These are phyloP conservation scores for Aspergillus haitiensis DNA, from an alignment of 495 filamentous ascomycete genomes.

Conservation along the genomic window DNA sequence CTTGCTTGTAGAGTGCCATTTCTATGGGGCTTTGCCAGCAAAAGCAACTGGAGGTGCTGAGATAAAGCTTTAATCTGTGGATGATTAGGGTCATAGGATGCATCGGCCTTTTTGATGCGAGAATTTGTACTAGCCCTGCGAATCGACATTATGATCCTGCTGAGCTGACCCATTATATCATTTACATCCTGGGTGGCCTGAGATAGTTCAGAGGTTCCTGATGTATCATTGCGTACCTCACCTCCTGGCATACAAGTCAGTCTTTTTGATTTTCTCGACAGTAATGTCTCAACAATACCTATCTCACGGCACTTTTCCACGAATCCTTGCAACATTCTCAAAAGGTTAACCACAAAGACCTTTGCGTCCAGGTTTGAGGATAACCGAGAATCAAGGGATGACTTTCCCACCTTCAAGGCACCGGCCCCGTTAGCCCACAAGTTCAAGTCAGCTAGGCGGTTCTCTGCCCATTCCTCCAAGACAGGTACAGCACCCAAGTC, in stretches of 20 bases:
- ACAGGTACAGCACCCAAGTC: background rate
- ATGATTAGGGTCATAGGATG: slow-evolving; percentile 6
- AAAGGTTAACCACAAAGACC: slow-evolving; percentile 3
- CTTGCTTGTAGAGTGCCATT: background rate
- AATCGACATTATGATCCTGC: slow-evolving; percentile 17
- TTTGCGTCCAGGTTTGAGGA: background rate
- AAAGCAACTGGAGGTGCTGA: slow-evolving; percentile 2
- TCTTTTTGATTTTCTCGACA: background rate
- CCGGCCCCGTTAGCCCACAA: slow-evolving; percentile 24
- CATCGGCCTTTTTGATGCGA: slow-evolving; percentile 21
- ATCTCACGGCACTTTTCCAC: slow-evolving; percentile 2
- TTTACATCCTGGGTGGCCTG: background rate
- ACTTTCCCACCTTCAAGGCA: slow-evolving; percentile 7
- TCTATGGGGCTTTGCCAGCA: background rate
- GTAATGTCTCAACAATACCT: background rate
- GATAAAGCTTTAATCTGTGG: slow-evolving; percentile 5
- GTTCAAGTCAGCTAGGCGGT: slow-evolving; percentile 28
- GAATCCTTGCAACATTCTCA: slow-evolving; percentile 1
- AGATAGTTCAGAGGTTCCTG: background rate
- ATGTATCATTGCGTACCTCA: background rate
- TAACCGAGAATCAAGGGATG: slow-evolving; percentile 17
- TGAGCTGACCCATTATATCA: slow-evolving; percentile 10
- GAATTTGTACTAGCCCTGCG: slow-evolving; percentile 15
- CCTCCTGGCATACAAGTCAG: background rate
- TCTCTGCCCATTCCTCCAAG: slow-evolving; percentile 21